Conservation (phyloP, 2,329 filamentous ascomycete genomes). For the Alternaria ethzedia region DNA sequence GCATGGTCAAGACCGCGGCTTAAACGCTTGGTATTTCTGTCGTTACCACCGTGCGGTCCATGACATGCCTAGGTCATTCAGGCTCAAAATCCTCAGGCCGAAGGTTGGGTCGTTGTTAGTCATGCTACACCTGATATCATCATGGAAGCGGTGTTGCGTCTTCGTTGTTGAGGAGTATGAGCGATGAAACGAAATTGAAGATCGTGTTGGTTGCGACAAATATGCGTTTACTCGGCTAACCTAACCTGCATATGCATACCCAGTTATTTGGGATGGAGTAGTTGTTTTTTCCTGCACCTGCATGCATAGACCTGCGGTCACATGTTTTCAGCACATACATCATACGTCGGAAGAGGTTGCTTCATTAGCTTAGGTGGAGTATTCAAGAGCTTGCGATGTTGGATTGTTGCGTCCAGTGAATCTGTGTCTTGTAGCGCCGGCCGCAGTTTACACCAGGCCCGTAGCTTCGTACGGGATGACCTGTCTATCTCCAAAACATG, state of each 20-base stretch:
- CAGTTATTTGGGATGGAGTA: slow-evolving; percentile 7
- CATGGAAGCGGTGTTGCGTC: neutral
- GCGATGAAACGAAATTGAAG: neutral
- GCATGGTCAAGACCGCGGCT: slow-evolving; percentile 1
- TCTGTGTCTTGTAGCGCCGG: neutral
- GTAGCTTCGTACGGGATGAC: neutral
- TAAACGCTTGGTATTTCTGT: neutral
- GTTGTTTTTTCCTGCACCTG: slow-evolving; percentile 10
- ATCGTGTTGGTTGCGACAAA: slow-evolving; percentile 2
- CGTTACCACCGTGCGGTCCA: neutral
- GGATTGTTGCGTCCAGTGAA: neutral
- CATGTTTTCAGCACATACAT: slow-evolving; percentile 16
- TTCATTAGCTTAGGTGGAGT: neutral
- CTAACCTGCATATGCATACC: slow-evolving; percentile 20
- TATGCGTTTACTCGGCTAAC: slow-evolving; percentile 11
- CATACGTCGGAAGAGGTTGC: neutral
- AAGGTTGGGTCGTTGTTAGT: neutral
- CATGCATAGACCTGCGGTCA: slow-evolving; percentile 23
- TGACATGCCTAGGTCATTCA: neutral
- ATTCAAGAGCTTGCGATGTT: neutral
- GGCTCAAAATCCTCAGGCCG: neutral
- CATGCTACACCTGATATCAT: neutral
- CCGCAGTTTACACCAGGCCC: neutral
- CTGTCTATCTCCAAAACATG: neutral
- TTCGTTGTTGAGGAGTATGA: neutral